Base-by-base conservation (phyloP, 495 filamentous ascomycete genomes). In the Penicillium ochrochloron region DNA sequence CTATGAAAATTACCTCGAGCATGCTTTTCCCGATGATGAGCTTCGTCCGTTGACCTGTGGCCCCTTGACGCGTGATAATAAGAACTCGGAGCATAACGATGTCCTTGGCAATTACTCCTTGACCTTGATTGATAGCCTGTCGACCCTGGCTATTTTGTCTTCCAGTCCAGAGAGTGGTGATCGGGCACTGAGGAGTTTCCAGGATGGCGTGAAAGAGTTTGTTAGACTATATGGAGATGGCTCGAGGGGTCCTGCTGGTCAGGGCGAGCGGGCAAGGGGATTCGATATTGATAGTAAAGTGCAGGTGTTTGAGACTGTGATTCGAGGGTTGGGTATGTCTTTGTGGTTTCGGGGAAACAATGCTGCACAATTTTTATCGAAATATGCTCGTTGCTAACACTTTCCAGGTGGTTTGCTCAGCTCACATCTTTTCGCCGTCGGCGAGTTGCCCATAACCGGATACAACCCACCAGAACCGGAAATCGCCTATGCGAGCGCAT, bases 241-340 rank as follows among this genome's bases (percentile, higher is more conserved):
- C 3, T 86, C 84, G 8, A 76, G 84, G 27, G 89, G 92, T 10
- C 85, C 87, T 50, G 82, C 82, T 25, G 92, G 90, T 41, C 82
- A 85, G 69, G 94, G 94, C 10, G 82, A 85, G 65, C 83, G 91
- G 63, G 87, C 84, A n/a, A 84, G 90, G 37, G 95, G 93, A 3
- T 99, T 98, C 66, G 93, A 99, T 78, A 81, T 97, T 44, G 94
- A 99, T 76, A 96, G 93, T 75, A 97, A 97, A 76, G 95, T 99
- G 10, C 92, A 99, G 77, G 92, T 99, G 37, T 99, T 99, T 72
- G 95, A 99, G 76, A 97, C 93, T 2, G 93, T 97, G 11, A 99
- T 99, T 73, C 84, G 95, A 65, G 94, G 94, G 31, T 84, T 99
- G 56, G 95, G 79, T 82, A 74, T 46, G 48, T 61, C 27, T 14